A percentile compares a stretch with the other conserved stretches of the same genome.
Conservation (phyloP, 768 basidiomycete genomes). For the Hericium rajendrae region DNA sequence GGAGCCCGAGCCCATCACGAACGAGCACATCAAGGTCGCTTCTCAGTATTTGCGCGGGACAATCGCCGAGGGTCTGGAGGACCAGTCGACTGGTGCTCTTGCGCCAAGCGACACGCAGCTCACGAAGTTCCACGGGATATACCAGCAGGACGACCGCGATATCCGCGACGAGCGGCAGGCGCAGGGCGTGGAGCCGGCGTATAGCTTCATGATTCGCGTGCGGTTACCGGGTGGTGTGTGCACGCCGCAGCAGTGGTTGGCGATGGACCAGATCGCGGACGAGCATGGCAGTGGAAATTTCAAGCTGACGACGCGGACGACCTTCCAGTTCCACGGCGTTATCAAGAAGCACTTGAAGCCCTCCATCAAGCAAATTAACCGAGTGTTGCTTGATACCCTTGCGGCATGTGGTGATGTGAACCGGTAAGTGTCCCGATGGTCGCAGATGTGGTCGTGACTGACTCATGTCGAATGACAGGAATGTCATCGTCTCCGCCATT, state of each 20-base stretch:
- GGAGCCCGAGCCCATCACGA: slow-evolving; percentile 95
- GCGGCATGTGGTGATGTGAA: slow-evolving; percentile 99
- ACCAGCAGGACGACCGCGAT: slow-evolving; percentile 96
- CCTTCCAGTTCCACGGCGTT: slow-evolving; percentile 99
- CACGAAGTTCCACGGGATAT: slow-evolving; percentile 97
- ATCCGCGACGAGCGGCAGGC: slow-evolving; percentile 93
- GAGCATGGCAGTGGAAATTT: slow-evolving; percentile 90
- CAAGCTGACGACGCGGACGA: slow-evolving; percentile 95
- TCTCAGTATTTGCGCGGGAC: slow-evolving; percentile 91
- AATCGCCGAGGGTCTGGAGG: slow-evolving; percentile 83
- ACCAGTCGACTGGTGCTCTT: slow-evolving; percentile 82
- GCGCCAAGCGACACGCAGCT: slow-evolving; percentile 86
- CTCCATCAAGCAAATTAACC: slow-evolving; percentile 94
- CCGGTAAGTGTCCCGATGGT: slow-evolving; percentile 37
- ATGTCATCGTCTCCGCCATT: slow-evolving; percentile 86
- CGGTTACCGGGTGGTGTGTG: slow-evolving; percentile 96
- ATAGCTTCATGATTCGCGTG: slow-evolving; percentile 97
- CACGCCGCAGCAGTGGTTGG: slow-evolving; percentile 82
- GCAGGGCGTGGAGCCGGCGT: slow-evolving; percentile 91
- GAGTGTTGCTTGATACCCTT: slow-evolving; percentile 82
- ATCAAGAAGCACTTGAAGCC: slow-evolving; percentile 95
- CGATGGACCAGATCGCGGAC: slow-evolving; percentile 94
- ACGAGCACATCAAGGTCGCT: slow-evolving; percentile 99
- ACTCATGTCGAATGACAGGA: slow-evolving; percentile 36
- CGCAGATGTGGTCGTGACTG: not conserved